Evolutionary conservation across 2,329 filamentous ascomycete genomes (phyloP), one percentile per base, ranked within the genome.

Genomic region (Fusarium austroafricanum): DNA sequence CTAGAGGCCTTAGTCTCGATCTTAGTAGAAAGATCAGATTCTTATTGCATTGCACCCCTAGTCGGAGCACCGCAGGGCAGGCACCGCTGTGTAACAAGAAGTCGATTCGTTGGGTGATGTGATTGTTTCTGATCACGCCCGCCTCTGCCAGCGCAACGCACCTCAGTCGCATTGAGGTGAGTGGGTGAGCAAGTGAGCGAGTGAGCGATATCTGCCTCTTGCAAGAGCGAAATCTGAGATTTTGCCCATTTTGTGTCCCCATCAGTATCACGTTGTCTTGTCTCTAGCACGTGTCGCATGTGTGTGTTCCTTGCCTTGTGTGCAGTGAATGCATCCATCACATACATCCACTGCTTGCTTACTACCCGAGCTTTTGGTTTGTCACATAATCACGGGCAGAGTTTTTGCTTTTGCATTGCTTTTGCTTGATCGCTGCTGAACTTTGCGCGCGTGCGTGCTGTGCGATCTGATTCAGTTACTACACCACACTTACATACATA

Each of bases 111-210:
- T 68, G 67, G 64, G 40, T 38, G 28, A 52, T 53, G 56, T 61
- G 37, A 45, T 55, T 44, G 55, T 67, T 60, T 50, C 56, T 61
- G 63, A 70, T 71, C 68, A 73, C 71, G 70, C 68, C 29, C 29
- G 12, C 29, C 12, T 11, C 29, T 31, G 29, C 28, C n/a, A n/a
- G n/a, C n/a, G n/a, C n/a, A n/a, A n/a, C n/a, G n/a, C n/a, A n/a
- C n/a, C n/a, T n/a, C n/a, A n/a, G n/a, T n/a, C n/a, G n/a, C n/a
- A n/a, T n/a, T n/a, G n/a, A 21, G 15, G 23, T 31, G 37, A 29
- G 28, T 17, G 18, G 17, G 28, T 11, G 44, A 21, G 12, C 18
- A 20, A 17, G 18, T 40, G 40, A 46, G 29, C 6, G 29, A 31
- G 29, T 31, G 29, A 31, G 29, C n/a, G 35, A 28, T 17, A 23